Base-by-base conservation (phyloP, 2,329 filamentous ascomycete genomes). In the Diaporthe ampelina region DNA sequence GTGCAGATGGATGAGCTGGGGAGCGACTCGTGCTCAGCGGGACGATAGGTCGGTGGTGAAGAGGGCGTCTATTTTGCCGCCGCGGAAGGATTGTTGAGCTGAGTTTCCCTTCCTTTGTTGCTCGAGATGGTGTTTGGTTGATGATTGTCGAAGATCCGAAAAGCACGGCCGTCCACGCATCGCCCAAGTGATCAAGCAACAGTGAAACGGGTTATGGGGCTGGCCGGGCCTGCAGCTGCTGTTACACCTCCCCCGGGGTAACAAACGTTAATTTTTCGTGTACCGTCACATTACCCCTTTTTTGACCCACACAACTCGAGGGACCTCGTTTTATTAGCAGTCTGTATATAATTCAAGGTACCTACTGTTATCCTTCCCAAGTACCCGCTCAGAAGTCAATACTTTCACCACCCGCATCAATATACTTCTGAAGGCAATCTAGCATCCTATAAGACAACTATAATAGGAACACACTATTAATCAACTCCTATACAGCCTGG, bases 141-240 rank as follows among this genome's bases (percentile, higher is more conserved):
- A 24, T 26, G n/a, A 50, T 19, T 10, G 45, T 52, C n/a, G 29
- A n/a, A 40, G 29, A 32, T 67, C 29, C 52, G 45, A 37, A 26
- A 6, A 35, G 63, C 45, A 67, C 63, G n/a, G 19, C 15, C 32
- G n/a, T 15, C n/a, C 48, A 40, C 45, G 63, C 40, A 54, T 68
- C 48, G 48, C 19, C 13, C 43, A 48, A 50, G 43, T 35, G 15
- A 32, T 40, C 63, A 54, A 68, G 63, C 63, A 8, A 29, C 32
- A 15, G n/a, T 68, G 48, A 54, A 68, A 68, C 63, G n/a, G 63
- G 63, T 19, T 52, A 68, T 40, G 63, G 63, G 63, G 48, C 48
- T 8, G 48, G 13, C 17, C 61, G 45, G 32, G 26, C 32, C 63
- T 40, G 63, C 54, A 71, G 68, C 68, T 26, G 15, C 54, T 58